A percentile compares a stretch with the other conserved stretches of the same genome.
These are phyloP conservation scores for Rhytidiadelphus loreus DNA, from an alignment of 225 moss, liverwort and hornwort genomes.

Conservation along the genomic window DNA sequence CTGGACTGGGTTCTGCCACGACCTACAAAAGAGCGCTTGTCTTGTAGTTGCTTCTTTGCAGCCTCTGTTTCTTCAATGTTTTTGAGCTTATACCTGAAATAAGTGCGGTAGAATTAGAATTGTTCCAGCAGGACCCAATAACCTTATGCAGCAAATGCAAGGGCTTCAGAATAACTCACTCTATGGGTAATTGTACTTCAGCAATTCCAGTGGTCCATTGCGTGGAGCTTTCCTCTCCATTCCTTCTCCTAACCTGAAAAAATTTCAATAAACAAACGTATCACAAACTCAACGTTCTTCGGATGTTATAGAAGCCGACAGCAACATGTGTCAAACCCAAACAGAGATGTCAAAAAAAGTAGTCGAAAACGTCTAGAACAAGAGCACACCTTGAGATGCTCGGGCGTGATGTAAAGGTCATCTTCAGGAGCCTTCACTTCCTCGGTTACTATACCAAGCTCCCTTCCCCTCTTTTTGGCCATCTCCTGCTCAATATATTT, in stretches of 20 bases:
- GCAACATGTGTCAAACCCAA: background rate
- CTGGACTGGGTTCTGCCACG: conserved; percentile 86
- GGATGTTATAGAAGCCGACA: background rate
- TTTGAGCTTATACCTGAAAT: conserved; percentile 74
- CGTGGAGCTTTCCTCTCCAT: conserved; percentile 94
- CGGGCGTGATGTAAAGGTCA: conserved; percentile 81
- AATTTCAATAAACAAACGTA: background rate
- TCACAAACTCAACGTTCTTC: background rate
- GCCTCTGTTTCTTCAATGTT: conserved; percentile 99
- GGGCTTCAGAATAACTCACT: conserved; percentile 26
- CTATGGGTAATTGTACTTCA: conserved; percentile 94
- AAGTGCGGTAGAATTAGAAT: background rate
- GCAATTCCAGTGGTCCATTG: conserved; percentile 99
- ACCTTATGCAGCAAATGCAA: background rate
- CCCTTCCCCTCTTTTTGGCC: conserved; percentile 75
- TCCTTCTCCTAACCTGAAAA: conserved; percentile 82
- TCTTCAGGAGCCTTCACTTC: conserved; percentile 85
- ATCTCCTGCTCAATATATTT: conserved; percentile 88
- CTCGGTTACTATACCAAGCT: conserved; percentile 48
- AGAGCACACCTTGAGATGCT: conserved; percentile 77
- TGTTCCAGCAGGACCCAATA: background rate
- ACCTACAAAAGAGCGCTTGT: conserved; percentile 83
- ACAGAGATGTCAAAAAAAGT: background rate
- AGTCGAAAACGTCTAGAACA: background rate
- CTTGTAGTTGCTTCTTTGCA: conserved; percentile 94